Evolutionary conservation across 257 asterid genomes (phyloP).

Genomic region (Ballota nigra): DNA sequence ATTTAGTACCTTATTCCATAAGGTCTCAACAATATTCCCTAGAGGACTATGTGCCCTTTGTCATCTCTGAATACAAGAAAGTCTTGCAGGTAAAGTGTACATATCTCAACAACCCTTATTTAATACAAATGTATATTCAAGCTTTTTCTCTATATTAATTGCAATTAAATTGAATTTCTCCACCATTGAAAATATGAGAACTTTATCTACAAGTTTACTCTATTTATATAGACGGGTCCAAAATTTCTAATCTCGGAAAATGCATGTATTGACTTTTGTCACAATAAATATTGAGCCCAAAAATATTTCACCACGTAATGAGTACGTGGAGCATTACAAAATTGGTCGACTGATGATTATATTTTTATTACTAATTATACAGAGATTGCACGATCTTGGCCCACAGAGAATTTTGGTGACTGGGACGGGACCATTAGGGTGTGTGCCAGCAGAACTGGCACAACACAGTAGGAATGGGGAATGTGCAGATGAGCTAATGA

Average conservation of each 20-base stretch:
- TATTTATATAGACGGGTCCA: neutral
- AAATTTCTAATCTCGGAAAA: neutral
- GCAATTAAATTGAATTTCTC: neutral
- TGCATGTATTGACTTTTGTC: neutral
- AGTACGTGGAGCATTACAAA: neutral
- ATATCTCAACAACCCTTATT: neutral
- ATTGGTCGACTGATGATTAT: neutral
- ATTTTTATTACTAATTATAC: neutral
- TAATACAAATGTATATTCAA: neutral
- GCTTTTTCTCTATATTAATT: neutral
- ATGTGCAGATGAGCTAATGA: constrained; percentile 53
- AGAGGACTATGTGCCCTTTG: constrained; percentile 44
- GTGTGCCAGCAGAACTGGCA: constrained; percentile 84
- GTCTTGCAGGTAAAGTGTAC: constrained; percentile 45
- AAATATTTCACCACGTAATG: too few species aligned
- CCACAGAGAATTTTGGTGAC: constrained; percentile 76
- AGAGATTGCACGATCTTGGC: constrained; percentile 59
- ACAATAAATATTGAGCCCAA: too few species aligned
- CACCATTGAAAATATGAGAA: neutral
- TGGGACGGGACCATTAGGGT: constrained; percentile 87
- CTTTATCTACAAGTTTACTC: neutral
- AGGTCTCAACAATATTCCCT: constrained; percentile 65
- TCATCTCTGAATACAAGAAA: constrained; percentile 65
- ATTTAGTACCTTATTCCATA: constrained; percentile 55
- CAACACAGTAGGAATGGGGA: constrained; percentile 53